Base-by-base conservation (phyloP, 148 eudicot genomes). In the Fagopyrum tataricum region DNA sequence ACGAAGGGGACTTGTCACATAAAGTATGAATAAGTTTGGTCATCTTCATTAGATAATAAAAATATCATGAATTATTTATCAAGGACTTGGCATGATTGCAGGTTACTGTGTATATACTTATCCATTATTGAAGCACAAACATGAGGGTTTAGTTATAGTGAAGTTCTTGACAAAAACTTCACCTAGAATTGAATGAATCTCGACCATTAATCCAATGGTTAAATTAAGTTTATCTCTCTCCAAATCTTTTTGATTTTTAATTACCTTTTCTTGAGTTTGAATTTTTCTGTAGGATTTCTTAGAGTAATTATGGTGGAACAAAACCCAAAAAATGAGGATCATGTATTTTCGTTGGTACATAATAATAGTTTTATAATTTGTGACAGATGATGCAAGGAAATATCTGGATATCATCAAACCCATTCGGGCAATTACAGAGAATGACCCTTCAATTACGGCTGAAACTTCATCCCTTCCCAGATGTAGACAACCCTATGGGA, bases 371-470 rank as follows among this genome's bases (percentile, higher is more conserved):
- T 18, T 64, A 46, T 44, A 4, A 42, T 70, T 18, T 70, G 0
- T 8, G 9, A 44, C 87, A 78, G 92, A 88, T 88, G 89, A 85
- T 90, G 92, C 96, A 88, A 76, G 96, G 92, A 26, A 86, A 86
- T 67, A 88, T 90, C 70, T 88, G 96, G 96, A 79, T 88, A 76
- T 81, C 90, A 48, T 76, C 76, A 6, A 77, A 82, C 79, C 24
- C 83, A 20, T 77, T 39, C 44, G 92, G 92, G 48, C 75, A 77
- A 7, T 83, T 82, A 7, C 88, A 83, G 72, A 81, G 79, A 71
- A 90, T 86, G 85, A 83, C 83, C 76, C 92, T 88, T 53, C 78
- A 85, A 53, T 86, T 90, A 3, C 82, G 85, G 73, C 83, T 88
- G 62, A 91, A 86, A 70, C 77, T 81, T 62, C 83, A 74, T 23